A percentile compares a stretch with the other conserved stretches of the same genome.
phyloP scores from a whole-genome alignment of 768 basidiomycete genomes.

The Kwoniella sp. region DNA sequence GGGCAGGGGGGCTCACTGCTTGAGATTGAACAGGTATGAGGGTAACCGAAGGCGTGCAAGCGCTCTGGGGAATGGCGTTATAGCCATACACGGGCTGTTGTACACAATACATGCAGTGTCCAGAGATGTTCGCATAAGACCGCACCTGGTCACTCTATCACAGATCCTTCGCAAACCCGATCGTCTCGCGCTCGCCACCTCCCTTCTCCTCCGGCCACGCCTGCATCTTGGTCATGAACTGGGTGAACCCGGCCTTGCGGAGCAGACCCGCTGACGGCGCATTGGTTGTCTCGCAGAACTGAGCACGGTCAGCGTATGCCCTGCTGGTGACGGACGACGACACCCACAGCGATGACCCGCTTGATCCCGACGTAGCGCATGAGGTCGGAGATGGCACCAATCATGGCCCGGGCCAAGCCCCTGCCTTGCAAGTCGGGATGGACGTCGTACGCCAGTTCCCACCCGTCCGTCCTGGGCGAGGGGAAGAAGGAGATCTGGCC shows the following conservation, averaged over 20 bases:
- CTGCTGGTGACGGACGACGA: background rate
- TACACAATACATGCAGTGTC: background rate
- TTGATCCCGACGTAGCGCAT: constrained; percentile 1
- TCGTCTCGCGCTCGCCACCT: background rate
- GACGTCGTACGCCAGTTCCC: constrained; percentile 14
- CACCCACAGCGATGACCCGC: constrained; percentile 13
- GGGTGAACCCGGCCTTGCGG: background rate
- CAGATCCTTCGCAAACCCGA: background rate
- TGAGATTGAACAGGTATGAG: too few species aligned
- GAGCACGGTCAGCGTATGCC: background rate
- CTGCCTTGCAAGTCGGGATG: constrained; percentile 11
- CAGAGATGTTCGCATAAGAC: background rate
- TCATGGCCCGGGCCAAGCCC: constrained; percentile 11
- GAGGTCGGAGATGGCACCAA: background rate
- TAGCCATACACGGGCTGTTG: background rate
- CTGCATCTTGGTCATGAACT: background rate
- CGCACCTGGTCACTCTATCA: too few species aligned
- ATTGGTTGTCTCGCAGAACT: constrained; percentile 14
- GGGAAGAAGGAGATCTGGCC: background rate
- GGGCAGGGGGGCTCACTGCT: background rate
- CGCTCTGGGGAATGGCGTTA: background rate
- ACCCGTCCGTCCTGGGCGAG: background rate
- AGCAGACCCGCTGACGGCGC: constrained; percentile 1
- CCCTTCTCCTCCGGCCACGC: constrained; percentile 2
- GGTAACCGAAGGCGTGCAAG: too few species aligned